These are phyloP conservation scores for Corrigiola litoralis DNA, from an alignment of 179 eudicot species.

Conservation along the genomic window DNA sequence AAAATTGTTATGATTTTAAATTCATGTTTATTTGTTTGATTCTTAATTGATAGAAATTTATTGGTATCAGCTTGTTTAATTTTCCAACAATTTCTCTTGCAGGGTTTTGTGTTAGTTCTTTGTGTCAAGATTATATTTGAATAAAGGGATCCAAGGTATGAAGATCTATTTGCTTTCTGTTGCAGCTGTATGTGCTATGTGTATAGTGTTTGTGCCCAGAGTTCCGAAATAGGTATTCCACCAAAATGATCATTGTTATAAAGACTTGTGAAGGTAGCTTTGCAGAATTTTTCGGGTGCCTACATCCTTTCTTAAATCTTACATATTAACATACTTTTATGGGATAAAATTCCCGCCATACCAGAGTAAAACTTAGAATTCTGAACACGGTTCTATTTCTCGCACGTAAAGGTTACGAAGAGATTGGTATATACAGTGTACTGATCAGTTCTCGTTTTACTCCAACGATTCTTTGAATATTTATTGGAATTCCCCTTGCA, in stretches of 20 bases:
- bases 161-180: conserved; percentile 2
- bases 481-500: too few relatives aligned
- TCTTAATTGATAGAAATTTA: too few relatives aligned
- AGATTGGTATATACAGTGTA: background rate
- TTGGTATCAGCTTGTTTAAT: too few relatives aligned
- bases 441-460: background rate
- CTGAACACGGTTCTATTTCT: too few relatives aligned
- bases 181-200: conserved; percentile 2
- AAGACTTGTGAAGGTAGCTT: too few relatives aligned
- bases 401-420: background rate
- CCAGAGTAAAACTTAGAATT: background rate
- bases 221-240: background rate
- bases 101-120: background rate
- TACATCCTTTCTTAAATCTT: too few relatives aligned
- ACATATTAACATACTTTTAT: too few relatives aligned
- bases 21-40: too few relatives aligned
- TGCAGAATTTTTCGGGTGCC: too few relatives aligned
- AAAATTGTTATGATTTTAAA: too few relatives aligned
- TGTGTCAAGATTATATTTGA: background rate
- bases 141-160: conserved; percentile 16
- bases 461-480: background rate
- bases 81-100: conserved; percentile 8
- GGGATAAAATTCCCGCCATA: too few relatives aligned
- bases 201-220: background rate
- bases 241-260: background rate